Conservation (phyloP, 208 protist species). For the Wallacemonas sp. region DNA sequence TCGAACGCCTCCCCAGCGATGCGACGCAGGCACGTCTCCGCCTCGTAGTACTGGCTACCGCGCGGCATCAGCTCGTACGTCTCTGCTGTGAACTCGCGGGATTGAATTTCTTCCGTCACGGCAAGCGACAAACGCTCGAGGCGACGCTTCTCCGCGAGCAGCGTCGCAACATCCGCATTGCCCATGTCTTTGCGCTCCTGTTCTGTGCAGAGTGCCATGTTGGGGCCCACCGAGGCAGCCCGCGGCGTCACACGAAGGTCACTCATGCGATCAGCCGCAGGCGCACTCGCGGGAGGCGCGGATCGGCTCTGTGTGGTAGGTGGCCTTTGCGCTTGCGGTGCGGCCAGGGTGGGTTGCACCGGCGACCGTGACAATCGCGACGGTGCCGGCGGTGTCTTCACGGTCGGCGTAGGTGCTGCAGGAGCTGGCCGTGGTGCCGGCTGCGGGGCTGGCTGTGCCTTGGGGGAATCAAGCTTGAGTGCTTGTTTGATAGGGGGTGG, state of each 20-base stretch:
- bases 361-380: no score
- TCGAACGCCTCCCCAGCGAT: slow-evolving; percentile 22
- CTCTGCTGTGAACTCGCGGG: background rate
- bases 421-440: background rate
- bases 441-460: background rate
- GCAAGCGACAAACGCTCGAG: slow-evolving; percentile 6
- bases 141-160: slow-evolving; percentile 5
- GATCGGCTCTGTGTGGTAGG: background rate
- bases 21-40: slow-evolving; percentile 15
- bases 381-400: no score
- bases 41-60: slow-evolving; percentile 15
- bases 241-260: background rate
- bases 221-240: background rate
- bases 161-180: background rate
- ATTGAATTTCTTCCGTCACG: slow-evolving; percentile 6
- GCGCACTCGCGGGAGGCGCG: background rate
- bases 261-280: background rate
- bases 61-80: slow-evolving; percentile 11
- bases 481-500: background rate
- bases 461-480: no score
- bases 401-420: background rate
- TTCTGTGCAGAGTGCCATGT: background rate
- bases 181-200: background rate
- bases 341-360: background rate
- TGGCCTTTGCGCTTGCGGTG: no score